Percentiles rank a stretch among this genome's conserved stretches.
Evolutionary conservation across 345 rosid genomes (phyloP).

Genomic region (Acer negundo): DNA sequence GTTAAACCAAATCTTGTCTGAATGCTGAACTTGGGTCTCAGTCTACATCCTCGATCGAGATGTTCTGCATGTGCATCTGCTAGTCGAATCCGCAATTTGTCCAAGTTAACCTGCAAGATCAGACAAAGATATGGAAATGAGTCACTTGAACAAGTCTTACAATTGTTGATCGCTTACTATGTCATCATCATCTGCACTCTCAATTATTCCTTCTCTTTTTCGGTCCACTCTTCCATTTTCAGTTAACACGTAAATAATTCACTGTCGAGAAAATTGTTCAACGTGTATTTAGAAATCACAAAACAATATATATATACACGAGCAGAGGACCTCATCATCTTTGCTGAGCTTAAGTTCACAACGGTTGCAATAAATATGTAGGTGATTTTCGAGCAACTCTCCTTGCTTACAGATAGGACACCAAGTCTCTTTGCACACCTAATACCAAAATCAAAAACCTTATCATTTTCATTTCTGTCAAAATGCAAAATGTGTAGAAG

Average conservation of each 20-base stretch:
- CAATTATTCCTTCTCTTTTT: no score
- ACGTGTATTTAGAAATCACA: no score
- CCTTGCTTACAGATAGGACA: constrained; percentile 91
- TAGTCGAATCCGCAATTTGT: constrained; percentile 47
- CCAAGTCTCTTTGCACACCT: constrained; percentile 65
- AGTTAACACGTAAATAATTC: neutral
- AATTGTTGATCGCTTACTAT: no score
- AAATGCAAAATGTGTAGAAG: neutral
- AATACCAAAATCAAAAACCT: constrained; percentile 27
- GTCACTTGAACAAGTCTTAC: neutral
- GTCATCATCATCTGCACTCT: neutral
- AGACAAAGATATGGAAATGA: neutral
- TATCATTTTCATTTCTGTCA: constrained; percentile 2
- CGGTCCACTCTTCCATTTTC: neutral
- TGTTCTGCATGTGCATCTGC: constrained; percentile 73
- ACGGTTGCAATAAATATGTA: constrained; percentile 53
- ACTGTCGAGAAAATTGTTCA: no score
- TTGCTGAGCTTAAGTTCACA: constrained; percentile 73
- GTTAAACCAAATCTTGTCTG: constrained; percentile 58
- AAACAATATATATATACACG: neutral
- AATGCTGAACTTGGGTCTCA: constrained; percentile 59
- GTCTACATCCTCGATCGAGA: constrained; percentile 69
- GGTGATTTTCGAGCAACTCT: constrained; percentile 61
- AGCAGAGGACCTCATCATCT: constrained; percentile 54
- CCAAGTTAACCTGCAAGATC: constrained; percentile 56